Evolutionary conservation across 306 rosid genomes (phyloP), one percentile per base, ranked within the genome.

Genomic region (Carpinus fangiana): DNA sequence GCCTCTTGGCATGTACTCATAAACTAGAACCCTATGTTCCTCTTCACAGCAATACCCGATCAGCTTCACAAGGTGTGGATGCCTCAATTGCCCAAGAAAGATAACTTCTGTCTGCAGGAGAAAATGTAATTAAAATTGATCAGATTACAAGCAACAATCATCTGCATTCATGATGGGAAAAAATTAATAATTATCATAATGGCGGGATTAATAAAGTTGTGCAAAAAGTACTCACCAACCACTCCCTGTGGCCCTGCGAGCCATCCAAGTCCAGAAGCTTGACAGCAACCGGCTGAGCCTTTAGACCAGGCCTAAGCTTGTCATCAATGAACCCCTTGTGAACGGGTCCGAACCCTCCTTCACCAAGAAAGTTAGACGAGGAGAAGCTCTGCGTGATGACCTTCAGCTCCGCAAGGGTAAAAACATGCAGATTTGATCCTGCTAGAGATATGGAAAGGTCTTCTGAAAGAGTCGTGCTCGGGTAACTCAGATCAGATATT

Each of bases 271-370:
- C 92, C 78, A 96, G 73, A 65, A 88, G 92, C 89, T 96, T 96
- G 9, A 96, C 97, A 16, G 99, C 99, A 4, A 93, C 99, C 2
- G 99, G 90, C 76, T 93, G 99, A 71, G 99, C 90, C 82, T 86
- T 78, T 45, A 96, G 85, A 48, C 94, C 92, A 14, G 82, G 84
- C 55, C 97, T 84, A 28, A 96, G 76, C 87, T 90, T 96, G 65
- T 96, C 99, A 70, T 93, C 99, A 72, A 96, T 79, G 87, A 96
- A 96, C 0, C 98, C 99, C 67, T 96, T 96, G 18, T 96, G 95
- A 5, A 96, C 99, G 0, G 99, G 98, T 3, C 99, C 99, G 38
- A 96, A 96, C n/a, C 99, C 99, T 12, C 99, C 99, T 87, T 93
- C 99, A 0, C 99, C 99, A 0, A 96, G 78, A 71, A 91, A 90